phyloP scores from a whole-genome alignment of 208 protist genomes.

The Balamuthia mandrillaris region DNA sequence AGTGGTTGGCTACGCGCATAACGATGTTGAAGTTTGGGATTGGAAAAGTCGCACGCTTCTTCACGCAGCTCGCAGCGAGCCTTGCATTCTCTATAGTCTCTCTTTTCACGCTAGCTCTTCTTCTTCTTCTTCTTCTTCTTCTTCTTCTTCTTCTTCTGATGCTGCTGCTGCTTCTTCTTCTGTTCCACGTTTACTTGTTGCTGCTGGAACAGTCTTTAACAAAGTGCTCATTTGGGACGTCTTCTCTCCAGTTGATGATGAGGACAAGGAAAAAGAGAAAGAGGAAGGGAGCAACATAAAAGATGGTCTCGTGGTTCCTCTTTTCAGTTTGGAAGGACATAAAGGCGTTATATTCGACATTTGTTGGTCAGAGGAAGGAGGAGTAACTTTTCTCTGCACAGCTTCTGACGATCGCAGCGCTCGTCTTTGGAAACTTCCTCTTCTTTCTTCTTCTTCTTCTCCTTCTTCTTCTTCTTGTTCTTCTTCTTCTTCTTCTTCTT shows the following conservation, averaged over 20 bases:
- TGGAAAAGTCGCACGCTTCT: neutral
- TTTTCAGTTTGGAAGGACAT: neutral
- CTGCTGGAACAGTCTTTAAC: slow-evolving; percentile 22
- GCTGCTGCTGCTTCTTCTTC: too few species aligned
- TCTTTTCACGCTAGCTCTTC: neutral
- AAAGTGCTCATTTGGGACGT: slow-evolving; percentile 37
- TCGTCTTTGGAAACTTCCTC: slow-evolving; percentile 5
- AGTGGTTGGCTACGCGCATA: slow-evolving; percentile 11
- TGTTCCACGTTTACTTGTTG: too few species aligned
- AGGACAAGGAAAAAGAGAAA: neutral
- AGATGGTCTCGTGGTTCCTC: neutral
- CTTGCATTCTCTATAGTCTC: slow-evolving; percentile 18
- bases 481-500: neutral
- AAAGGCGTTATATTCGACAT: slow-evolving; percentile 19
- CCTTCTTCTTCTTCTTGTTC: neutral
- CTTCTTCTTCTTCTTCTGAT: too few species aligned
- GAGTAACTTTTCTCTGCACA: neutral
- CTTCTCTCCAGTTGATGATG: neutral
- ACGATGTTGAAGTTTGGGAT: slow-evolving; percentile 28
- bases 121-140: too few species aligned
- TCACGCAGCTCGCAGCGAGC: neutral
- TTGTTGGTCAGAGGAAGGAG: neutral
- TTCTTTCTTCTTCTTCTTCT: neutral
- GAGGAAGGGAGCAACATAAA: neutral
- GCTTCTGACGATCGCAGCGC: neutral